Base-by-base conservation (phyloP, 2,329 filamentous ascomycete genomes). In the Aspergillus cejpii region DNA sequence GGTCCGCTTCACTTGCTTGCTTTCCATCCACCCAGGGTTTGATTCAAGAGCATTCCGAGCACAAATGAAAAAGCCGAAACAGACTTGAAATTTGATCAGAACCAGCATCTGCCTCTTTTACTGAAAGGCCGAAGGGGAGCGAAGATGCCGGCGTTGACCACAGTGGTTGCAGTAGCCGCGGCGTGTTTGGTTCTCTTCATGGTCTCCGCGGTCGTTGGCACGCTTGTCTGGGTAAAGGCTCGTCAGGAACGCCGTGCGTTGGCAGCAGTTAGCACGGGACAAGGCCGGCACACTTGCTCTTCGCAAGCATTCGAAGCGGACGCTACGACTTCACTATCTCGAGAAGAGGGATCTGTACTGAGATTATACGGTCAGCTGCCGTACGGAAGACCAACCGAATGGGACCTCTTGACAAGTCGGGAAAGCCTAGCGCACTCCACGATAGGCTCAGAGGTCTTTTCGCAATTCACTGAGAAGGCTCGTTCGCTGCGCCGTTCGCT, bases 121-220 rank as follows among this genome's bases (percentile, higher is more conserved):
- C 24, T 21, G 11, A 36, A 24, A 19, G 14, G 11, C 34, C 21
- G 26, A 37, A 39, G 40, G 26, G 26, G 17, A 44, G 39, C 38
- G 52, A 62, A 47, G 37, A 67, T 67, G 64, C 49, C 63, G 47
- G 52, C 55, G 37, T 49, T 65, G 42, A 61, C 57, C 26, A 53
- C 59, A 12, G 55, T 64, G 29, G 58, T 67, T 29, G 65, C 65
- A 38, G 59, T 67, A 42, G 60, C 63, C 47, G 63, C 64, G 39
- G 59, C 56, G 37, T 61, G 55, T 44, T 61, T 61, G 21, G 62
- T 58, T 39, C 46, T 66, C 20, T 62, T 66, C 41, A 53, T 67
- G 31, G 59, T 65, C 20, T 49, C 53, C 24, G 58, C 55, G n/a
- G 58, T 62, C 21, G 56, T 64, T 8, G 56, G 52, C 5, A 59